These are phyloP conservation scores for Ammopiptanthus mongolicus DNA, from an alignment of 306 rosid species.

Conservation along the genomic window DNA sequence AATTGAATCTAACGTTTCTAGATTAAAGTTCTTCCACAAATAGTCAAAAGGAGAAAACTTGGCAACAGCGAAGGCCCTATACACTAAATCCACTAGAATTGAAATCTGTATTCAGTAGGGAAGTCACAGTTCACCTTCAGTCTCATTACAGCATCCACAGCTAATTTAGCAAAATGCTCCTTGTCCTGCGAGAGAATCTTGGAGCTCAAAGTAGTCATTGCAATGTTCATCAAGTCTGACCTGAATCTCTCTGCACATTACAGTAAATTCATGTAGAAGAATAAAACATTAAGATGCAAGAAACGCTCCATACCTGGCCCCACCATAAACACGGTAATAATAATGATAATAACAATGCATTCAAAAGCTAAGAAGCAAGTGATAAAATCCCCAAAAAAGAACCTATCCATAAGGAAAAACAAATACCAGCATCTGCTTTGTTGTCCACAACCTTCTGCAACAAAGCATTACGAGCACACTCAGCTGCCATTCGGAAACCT, in stretches of 20 bases:
- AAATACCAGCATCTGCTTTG: conserved; percentile 67
- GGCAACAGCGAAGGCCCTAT: background rate
- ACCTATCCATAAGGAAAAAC: background rate
- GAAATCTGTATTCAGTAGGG: background rate
- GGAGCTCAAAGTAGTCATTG: conserved; percentile 95
- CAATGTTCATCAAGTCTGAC: conserved; percentile 84
- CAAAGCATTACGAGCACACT: conserved; percentile 80
- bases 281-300: background rate
- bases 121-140: conserved; percentile 56
- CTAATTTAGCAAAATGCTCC: conserved; percentile 85
- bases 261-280: conserved; percentile 4
- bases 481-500: conserved; percentile 97
- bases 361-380: background rate
- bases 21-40: background rate
- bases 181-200: conserved; percentile 96
- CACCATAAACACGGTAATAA: background rate
- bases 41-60: background rate
- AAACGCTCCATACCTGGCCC: background rate
- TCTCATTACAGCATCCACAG: conserved; percentile 96
- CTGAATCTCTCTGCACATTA: conserved; percentile 53
- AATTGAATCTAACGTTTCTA: background rate
- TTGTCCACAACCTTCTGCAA: conserved; percentile 80
- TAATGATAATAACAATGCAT: background rate
- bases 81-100: background rate
- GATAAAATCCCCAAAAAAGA: background rate